Evolutionary conservation across 2,329 filamentous ascomycete species (phyloP), one percentile per base, ranked within the genome.

Genomic region (Alternaria longipes): DNA sequence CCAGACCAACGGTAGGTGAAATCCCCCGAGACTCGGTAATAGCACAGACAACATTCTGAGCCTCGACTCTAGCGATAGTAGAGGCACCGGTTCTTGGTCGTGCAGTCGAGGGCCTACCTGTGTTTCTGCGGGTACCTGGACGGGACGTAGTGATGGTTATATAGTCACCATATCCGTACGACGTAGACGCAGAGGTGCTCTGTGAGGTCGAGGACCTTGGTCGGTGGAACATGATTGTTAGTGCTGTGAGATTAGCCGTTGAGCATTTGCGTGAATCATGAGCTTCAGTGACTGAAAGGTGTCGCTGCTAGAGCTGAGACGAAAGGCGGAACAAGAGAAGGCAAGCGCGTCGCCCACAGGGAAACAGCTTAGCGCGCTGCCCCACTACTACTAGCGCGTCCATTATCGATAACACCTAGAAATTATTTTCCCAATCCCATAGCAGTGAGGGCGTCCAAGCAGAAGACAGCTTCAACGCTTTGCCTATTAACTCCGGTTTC

Each of bases 1-100:
- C 92, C 41, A 97, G 83, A 1, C 94, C 94, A 2, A 98, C 90
- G 0, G 89, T 91, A 0, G 93, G 93, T 22, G 91, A 90, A 5
- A 97, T 87, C 5, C 93, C 93, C n/a, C 94, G 90, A 44, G 92
- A 93, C 76, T 97, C 93, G 70, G 89, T 92, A 50, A 97, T 80
- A 4, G 94, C 94, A 78, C 94, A 98, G n/a, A 97, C 83, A 55
- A 97, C 88, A 63, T 91, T 88, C 70, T 94, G 90, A 24, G 82
- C 81, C 63, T 84, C 83, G 47, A 85, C 77, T 45, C 84, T 82
- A 32, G 84, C 87, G 45, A 86, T 82, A 3, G 85, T 87, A 2
- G 88, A 89, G 30, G 84, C 81, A 49, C 82, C 82, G 38, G 86
- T 89, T 60, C 82, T 81, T 51, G 84, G 85, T 40, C 82, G 79